Percentiles rank a stretch among this genome's conserved stretches.
These are phyloP conservation scores for Verbena officinalis DNA, from an alignment of 257 asterid species.

Conservation along the genomic window DNA sequence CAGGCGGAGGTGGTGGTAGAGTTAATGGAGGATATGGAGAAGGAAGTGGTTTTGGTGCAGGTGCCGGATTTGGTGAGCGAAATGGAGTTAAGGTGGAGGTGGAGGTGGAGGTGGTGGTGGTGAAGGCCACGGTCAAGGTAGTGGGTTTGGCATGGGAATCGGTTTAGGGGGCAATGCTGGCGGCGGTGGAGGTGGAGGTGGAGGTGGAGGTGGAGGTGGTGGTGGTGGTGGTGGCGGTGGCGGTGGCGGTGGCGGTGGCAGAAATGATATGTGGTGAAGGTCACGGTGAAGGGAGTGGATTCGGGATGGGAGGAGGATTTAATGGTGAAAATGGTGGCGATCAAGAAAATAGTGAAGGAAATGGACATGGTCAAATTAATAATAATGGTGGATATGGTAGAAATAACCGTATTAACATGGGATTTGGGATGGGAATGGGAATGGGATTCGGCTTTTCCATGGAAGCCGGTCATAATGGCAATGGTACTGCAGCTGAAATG, in stretches of 20 bases:
- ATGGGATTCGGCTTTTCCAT: constrained; percentile 9
- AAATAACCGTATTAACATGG: background rate
- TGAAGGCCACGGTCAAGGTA: background rate
- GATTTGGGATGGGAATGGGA: background rate
- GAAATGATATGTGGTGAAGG: background rate
- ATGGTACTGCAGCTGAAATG: background rate
- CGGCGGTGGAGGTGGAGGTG: background rate
- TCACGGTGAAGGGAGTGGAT: background rate
- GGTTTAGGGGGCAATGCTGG: background rate
- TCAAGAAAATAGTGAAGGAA: background rate
- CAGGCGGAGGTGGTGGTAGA: background rate
- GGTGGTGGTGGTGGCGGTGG: background rate
- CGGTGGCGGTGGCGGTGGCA: background rate
- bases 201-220: background rate
- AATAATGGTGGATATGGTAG: constrained; percentile 1
- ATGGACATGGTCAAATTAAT: background rate
- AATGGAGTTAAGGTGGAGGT: background rate
- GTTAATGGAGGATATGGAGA: background rate
- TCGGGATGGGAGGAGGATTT: background rate
- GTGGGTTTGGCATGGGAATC: background rate
- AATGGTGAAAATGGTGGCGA: background rate
- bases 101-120: background rate
- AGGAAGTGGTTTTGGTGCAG: constrained; percentile 12
- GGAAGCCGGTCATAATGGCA: background rate
- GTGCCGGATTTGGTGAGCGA: constrained; percentile 7